Evolutionary conservation across 2,329 filamentous ascomycete genomes (phyloP).

Genomic region (Kalaharituber pfeilii): DNA sequence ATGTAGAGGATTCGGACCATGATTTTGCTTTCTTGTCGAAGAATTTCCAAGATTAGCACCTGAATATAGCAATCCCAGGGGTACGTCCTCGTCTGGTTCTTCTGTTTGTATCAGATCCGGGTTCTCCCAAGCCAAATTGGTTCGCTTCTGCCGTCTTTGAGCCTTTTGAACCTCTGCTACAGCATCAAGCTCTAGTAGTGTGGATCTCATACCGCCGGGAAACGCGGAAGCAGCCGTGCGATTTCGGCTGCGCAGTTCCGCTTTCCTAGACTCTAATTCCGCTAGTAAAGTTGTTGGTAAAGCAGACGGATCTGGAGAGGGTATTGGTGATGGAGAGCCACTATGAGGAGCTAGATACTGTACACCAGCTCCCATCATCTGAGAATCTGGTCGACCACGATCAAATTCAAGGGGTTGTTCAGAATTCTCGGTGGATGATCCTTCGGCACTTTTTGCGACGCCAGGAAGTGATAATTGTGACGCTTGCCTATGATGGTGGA

Average conservation of each 20-base stretch:
- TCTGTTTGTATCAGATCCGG: constrained; percentile 32
- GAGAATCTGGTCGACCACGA: background rate
- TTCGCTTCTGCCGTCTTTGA: constrained; percentile 53
- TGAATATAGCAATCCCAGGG: constrained; percentile 63
- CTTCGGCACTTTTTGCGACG: background rate
- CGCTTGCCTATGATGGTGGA: background rate
- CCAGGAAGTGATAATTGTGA: background rate
- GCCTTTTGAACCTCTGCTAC: constrained; percentile 71
- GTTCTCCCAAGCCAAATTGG: constrained; percentile 85
- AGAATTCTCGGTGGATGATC: background rate
- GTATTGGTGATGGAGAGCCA: background rate
- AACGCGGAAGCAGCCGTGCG: constrained; percentile 44
- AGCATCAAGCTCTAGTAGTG: constrained; percentile 74
- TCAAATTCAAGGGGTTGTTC: background rate
- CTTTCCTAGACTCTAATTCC: constrained; percentile 78
- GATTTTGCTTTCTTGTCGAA: constrained; percentile 24
- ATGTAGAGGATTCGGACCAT: constrained; percentile 26
- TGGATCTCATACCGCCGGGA: constrained; percentile 74
- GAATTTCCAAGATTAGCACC: constrained; percentile 38
- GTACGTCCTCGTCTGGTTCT: constrained; percentile 60
- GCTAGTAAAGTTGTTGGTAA: constrained; percentile 80
- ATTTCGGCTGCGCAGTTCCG: constrained; percentile 66
- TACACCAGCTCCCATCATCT: background rate
- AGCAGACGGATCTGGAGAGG: constrained; percentile 34
- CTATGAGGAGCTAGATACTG: background rate